Percentiles rank a stretch among this genome's conserved stretches.
Evolutionary conservation across 345 rosid genomes (phyloP).

Genomic region (Bretschneidera sinensis): DNA sequence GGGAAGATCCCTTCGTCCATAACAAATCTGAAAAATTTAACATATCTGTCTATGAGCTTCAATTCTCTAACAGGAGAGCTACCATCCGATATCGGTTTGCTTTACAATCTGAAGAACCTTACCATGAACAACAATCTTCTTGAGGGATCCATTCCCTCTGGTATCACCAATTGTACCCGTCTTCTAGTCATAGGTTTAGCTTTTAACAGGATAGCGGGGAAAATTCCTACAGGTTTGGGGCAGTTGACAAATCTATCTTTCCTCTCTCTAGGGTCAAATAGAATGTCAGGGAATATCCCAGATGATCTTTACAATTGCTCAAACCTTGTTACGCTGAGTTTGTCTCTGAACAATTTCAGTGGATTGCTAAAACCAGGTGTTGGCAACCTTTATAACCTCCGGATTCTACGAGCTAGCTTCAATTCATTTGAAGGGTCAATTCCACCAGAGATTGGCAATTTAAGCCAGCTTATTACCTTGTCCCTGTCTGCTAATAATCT

Average conservation of each 20-base stretch:
- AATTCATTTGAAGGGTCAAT: constrained; percentile 64
- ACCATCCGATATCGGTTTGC: constrained; percentile 58
- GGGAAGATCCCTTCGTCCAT: constrained; percentile 65
- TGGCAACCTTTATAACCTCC: constrained; percentile 54
- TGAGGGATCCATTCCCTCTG: constrained; percentile 67
- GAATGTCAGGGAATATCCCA: constrained; percentile 65
- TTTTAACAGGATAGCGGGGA: constrained; percentile 40
- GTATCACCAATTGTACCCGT: constrained; percentile 64
- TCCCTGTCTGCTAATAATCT: constrained; percentile 46
- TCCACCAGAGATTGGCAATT: constrained; percentile 63
- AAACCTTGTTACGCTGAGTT: constrained; percentile 25
- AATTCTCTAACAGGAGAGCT: constrained; percentile 60
- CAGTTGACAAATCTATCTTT: constrained; percentile 43
- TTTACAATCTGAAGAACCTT: constrained; percentile 61
- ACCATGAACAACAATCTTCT: constrained; percentile 42
- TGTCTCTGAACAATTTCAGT: constrained; percentile 47
- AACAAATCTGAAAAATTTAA: constrained; percentile 53
- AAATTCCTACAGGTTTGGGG: constrained; percentile 65
- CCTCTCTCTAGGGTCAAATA: constrained; percentile 39
- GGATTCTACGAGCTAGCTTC: constrained; percentile 20
- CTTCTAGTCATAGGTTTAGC: constrained; percentile 38
- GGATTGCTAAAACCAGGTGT: constrained; percentile 55
- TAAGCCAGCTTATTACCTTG: constrained; percentile 40
- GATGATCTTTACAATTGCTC: constrained; percentile 75
- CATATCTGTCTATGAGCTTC: constrained; percentile 52